Percentiles rank a stretch among this genome's conserved stretches.
phyloP scores from a whole-genome alignment of 2,329 filamentous ascomycete genomes.

The Aureobasidium leucospermi region DNA sequence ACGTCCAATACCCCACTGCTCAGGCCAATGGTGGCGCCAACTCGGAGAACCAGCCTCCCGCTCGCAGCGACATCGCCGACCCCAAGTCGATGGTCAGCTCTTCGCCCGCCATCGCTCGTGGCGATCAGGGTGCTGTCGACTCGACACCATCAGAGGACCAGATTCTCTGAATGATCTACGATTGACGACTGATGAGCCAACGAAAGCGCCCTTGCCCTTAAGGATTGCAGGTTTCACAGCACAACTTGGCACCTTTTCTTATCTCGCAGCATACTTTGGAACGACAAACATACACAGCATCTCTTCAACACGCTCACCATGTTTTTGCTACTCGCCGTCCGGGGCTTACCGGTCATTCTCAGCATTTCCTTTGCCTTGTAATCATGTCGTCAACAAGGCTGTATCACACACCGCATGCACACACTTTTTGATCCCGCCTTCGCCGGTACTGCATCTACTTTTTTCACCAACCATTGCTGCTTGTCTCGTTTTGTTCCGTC shows the following conservation, averaged over 20 bases:
- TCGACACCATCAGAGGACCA: conserved; percentile 4
- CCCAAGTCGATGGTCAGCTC: conserved; percentile 6
- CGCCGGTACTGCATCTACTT: background rate
- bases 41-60: conserved; percentile 15
- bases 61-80: conserved; percentile 10
- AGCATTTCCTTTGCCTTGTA: conserved; percentile 3
- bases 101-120: conserved; percentile 14
- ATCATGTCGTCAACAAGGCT: background rate
- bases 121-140: conserved; percentile 13
- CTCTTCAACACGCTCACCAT: background rate
- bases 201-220: background rate
- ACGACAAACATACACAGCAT: conserved; percentile 10
- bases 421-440: background rate
- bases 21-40: background rate
- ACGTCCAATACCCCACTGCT: conserved; percentile 17
- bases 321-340: conserved; percentile 1
- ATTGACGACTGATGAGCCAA: conserved; percentile 7
- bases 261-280: conserved; percentile 6
- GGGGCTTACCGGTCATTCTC: background rate
- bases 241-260: background rate
- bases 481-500: background rate
- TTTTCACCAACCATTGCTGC: conserved; percentile 2
- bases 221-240: background rate
- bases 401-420: conserved; percentile 1
- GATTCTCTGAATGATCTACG: background rate